Conservation (phyloP, 148 eudicot species). For the Chenopodium album region DNA sequence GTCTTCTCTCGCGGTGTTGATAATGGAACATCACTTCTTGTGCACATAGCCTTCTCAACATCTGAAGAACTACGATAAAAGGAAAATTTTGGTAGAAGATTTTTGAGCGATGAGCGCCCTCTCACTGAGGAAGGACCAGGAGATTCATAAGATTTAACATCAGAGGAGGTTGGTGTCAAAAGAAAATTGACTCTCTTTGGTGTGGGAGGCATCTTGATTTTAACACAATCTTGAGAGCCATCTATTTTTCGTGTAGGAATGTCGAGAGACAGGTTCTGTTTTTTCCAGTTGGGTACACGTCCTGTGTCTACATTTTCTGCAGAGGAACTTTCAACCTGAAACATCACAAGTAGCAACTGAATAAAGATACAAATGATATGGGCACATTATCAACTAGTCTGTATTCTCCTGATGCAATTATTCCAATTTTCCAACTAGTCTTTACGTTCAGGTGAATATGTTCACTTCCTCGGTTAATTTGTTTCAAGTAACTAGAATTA, state of each 20-base stretch:
- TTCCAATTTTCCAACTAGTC: background rate
- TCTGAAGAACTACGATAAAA: conserved; percentile 48
- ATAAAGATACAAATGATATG: background rate
- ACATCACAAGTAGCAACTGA: conserved; percentile 1
- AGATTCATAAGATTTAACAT: conserved; percentile 46
- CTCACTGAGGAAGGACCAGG: conserved; percentile 53
- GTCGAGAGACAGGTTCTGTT: conserved; percentile 58
- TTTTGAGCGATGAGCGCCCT: conserved; percentile 52
- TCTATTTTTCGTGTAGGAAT: conserved; percentile 62
- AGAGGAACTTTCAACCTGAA: conserved; percentile 32
- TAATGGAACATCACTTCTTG: conserved; percentile 34
- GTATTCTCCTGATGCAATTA: background rate
- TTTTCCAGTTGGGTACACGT: conserved; percentile 53
- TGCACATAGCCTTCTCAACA: conserved; percentile 36
- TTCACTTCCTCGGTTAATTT: background rate
- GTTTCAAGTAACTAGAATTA: no score
- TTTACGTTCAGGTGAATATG: background rate
- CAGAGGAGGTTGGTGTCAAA: conserved; percentile 50
- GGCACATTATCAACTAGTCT: background rate
- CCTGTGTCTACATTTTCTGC: conserved; percentile 39
- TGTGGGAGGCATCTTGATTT: conserved; percentile 56
- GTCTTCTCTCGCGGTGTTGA: conserved; percentile 53
- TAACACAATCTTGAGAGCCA: conserved; percentile 49
- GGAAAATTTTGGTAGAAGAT: conserved; percentile 55
- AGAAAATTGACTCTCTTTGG: conserved; percentile 80